Evolutionary conservation across 441 rosid genomes (phyloP).

Genomic region (Geranium incanum): DNA sequence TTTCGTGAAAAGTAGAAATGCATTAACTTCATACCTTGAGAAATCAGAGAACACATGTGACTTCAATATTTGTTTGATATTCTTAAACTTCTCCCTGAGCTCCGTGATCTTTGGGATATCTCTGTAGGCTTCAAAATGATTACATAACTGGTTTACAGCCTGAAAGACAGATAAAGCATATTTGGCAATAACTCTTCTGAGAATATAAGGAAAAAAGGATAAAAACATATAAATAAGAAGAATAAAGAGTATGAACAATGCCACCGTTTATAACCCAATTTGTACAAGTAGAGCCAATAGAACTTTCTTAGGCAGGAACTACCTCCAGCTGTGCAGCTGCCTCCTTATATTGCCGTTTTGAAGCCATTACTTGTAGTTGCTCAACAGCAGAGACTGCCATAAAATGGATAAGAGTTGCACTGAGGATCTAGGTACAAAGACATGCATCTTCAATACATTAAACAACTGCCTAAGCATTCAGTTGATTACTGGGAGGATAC

Average conservation of each 20-base stretch:
- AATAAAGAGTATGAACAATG: not conserved
- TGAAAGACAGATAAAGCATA: slow-evolving; percentile 38
- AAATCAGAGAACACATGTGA: slow-evolving; percentile 95
- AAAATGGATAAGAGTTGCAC: slow-evolving; percentile 20
- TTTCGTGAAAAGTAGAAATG: not conserved
- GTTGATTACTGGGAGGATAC: not conserved
- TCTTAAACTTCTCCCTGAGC: slow-evolving; percentile 91
- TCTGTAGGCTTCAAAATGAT: slow-evolving; percentile 95
- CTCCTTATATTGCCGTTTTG: slow-evolving; percentile 94
- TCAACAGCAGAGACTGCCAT: slow-evolving; percentile 95
- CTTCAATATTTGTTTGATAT: slow-evolving; percentile 88
- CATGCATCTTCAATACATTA: slow-evolving; percentile 9
- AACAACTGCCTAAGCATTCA: slow-evolving; percentile 4
- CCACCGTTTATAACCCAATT: not conserved
- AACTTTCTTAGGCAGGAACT: slow-evolving; percentile 11
- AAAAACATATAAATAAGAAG: not conserved
- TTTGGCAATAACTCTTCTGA: slow-evolving; percentile 8
- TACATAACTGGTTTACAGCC: slow-evolving; percentile 98
- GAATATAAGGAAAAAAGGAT: slow-evolving; percentile 1
- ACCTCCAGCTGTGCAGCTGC: slow-evolving; percentile 99
- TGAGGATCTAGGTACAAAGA: slow-evolving; percentile 16
- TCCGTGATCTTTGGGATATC: slow-evolving; percentile 96
- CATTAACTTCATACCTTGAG: slow-evolving; percentile 52
- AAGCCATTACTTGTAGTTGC: slow-evolving; percentile 98
- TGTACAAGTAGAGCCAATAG: slow-evolving; percentile 1